Base-by-base conservation (phyloP, 176 grass and related monocot species). In the Raddia distichophylla region DNA sequence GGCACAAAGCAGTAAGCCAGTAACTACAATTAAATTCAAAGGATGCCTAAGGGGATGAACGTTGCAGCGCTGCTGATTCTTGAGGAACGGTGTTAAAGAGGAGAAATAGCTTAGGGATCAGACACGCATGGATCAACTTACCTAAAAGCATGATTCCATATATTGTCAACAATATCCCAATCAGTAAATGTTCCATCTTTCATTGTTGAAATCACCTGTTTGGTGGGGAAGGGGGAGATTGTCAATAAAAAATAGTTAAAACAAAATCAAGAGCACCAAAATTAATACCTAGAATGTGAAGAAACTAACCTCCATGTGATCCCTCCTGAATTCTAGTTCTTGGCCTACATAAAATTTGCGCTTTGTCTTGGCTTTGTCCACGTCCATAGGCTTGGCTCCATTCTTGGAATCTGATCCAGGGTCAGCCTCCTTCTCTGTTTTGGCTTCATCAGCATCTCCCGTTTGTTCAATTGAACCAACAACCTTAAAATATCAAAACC, bases 121-220 rank as follows among this genome's bases (percentile, higher is more conserved):
- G 32, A 52, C 60, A 50, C 9, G 16, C 46, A 62, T 18, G 43
- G 69, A 43, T 11, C 61, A 76, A 80, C 64, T 92, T 64, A 95
- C 97, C 87, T 99, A 80, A 99, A 95, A 88, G 97, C 93, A 81
- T 99, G 89, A 90, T 90, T 93, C 97, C 97, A 99, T 93, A 99
- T 90, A 77, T 91, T 96, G 70, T 96, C 93, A 33, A 93, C 89
- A 75, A 99, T 88, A 87, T 99, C 97, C 97, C 97, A 99, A 73
- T 99, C 93, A 60, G 87, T 90, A 84, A 95, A 80, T 84, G 88
- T 84, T 69, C 97, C 97, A 78, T 93, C 97, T 87, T 99, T 99
- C 83, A 99, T 89, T 33, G 97, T 80, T 27, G 97, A 90, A 67
- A 99, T 95, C 80, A 99, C 89, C 97, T 99, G 78, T 54, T 81